Evolutionary conservation across 2,329 filamentous ascomycete genomes (phyloP), one percentile per base, ranked within the genome.

Genomic region (Colletotrichum sp.): DNA sequence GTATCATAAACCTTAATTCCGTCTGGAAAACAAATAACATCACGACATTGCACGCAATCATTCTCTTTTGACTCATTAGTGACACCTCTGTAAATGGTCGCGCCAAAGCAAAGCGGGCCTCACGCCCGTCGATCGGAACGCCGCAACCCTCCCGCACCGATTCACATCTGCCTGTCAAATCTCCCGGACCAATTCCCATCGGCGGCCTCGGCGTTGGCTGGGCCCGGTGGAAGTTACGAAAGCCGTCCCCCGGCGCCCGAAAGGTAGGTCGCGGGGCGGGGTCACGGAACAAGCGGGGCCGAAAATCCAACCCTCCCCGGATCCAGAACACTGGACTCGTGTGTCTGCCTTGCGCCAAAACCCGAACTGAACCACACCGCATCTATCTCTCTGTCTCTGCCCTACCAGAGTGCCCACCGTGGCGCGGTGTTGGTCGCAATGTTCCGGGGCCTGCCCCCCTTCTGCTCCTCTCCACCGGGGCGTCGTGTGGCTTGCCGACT

Each of bases 1-100:
- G 44, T 75, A 75, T 10, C 39, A 73, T 69, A 76, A 66, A 71
- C 44, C 71, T 65, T 76, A 76, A 76, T 76, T 75, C 67, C 49
- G 60, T 28, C 60, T 32, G 71, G 65, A 60, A 66, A 64, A 75
- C 49, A 60, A 76, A 76, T 62, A 75, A 75, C 65, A 76, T 75
- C 66, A 70, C 71, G 24, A 30, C 49, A 55, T 76, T 75, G 75
- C 75, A 76, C 75, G 57, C 69, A 39, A 7, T 21, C 16, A 49
- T 13, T n/a, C 26, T 13, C 44, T 52, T 4, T 49, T 52, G 44
- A 4, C 44, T 13, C 10, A 13, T 21, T 0, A 52, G 44, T 52
- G 44, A 52, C 44, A 21, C 6, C 10, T 10, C 44, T n/a, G 44
- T 21, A 13, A 13, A 5, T 13, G n/a, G 18, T 49, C 9, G 4